Evolutionary conservation across 2,329 filamentous ascomycete species (phyloP), one percentile per base, ranked within the genome.

Genomic region (Aspergillus oerlinghausenensis): DNA sequence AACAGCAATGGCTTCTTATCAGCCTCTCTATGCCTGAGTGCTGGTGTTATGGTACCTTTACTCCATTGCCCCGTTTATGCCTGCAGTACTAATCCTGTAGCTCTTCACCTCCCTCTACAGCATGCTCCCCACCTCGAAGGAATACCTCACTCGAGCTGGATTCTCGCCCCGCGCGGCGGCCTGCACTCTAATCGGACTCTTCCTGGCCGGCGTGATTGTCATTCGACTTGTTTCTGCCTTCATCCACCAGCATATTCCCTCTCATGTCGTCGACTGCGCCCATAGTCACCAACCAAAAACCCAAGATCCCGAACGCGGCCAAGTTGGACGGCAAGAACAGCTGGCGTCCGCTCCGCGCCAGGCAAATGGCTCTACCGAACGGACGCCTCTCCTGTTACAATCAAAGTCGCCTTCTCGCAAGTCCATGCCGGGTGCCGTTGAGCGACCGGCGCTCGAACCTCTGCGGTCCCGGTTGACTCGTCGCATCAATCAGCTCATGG

Each of bases 91-190:
- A 28, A 21, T 40, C 42, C 10, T 10, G 45, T 42, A 96, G 92
- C 83, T 96, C 43, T 97, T 96, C 74, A 96, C 92, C 38, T 87
- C 93, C 1, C 77, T 97, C 29, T 96, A 92, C 73, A 94, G 87
- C 73, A 97, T 97, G 89, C 82, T 97, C 7, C 93, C 93, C 9
- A 91, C 90, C 21, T 87, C 93, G 2, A 92, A 88, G 68, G 80
- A 80, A 42, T 96, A 96, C 68, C 81, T 99, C 3, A 79, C 82
- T 57, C 80, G 85, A 54, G 88, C 86, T 52, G 87, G 86, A 17
- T 86, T 87, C 73, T 80, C 83, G 7, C 79, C 89, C 3, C 83
- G 86, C 59, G 70, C 76, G 2, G 90, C 92, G 5, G 87, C 77
- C 3, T 80, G 74, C 59, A 68, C 71, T 0, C 66, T 79, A 38